These are phyloP conservation scores for Pueraria montana DNA, from an alignment of 306 rosid genomes.

Conservation along the genomic window DNA sequence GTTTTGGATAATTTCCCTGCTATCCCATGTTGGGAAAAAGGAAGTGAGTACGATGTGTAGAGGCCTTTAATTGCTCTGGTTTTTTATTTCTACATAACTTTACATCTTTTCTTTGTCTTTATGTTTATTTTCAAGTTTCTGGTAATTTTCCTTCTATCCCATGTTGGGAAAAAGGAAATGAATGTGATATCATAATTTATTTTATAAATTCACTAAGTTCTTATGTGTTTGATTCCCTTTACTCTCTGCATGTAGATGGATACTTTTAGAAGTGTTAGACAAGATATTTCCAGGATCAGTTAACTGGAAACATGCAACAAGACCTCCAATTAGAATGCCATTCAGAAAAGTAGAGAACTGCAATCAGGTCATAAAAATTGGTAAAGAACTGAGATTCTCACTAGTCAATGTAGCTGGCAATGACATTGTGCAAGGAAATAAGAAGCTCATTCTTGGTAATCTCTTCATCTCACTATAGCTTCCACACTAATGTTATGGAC, in stretches of 20 bases:
- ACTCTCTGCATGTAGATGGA: constrained; percentile 67
- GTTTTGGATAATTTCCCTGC: neutral
- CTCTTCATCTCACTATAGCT: constrained; percentile 40
- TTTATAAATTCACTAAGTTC: constrained; percentile 16
- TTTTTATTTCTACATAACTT: neutral
- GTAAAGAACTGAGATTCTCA: constrained; percentile 78
- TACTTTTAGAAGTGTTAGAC: constrained; percentile 93
- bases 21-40: neutral
- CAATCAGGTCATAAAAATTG: constrained; percentile 87
- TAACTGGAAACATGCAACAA: constrained; percentile 94
- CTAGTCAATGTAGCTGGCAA: constrained; percentile 92
- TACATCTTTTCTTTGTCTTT: neutral
- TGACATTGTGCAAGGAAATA: constrained; percentile 98
- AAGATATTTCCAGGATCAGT: constrained; percentile 87
- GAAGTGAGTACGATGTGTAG: neutral
- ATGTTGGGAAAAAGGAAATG: neutral
- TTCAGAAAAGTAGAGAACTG: constrained; percentile 97
- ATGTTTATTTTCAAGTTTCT: neutral
- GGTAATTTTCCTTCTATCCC: neutral
- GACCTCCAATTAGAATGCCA: constrained; percentile 97
- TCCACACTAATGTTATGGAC: constrained; percentile 28
- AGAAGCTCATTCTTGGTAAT: constrained; percentile 95
- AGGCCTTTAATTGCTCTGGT: neutral
- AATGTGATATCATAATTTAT: neutral
- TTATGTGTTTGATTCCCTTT: constrained; percentile 36